phyloP scores from a whole-genome alignment of 208 protist genomes.

The Trypanosoma platydactyli region DNA sequence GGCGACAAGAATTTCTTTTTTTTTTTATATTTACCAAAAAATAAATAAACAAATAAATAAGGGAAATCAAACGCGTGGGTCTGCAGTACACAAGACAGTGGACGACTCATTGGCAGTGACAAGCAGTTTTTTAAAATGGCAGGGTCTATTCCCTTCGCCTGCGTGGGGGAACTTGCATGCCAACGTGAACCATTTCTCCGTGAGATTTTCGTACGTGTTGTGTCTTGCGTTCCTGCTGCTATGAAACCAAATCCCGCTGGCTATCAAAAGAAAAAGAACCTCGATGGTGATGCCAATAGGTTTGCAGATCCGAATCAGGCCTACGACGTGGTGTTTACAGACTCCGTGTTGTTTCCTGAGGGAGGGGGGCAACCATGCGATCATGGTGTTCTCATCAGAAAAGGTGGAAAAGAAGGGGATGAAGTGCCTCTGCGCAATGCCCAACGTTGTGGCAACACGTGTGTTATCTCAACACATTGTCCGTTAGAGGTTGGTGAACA shows the following conservation, averaged over 20 bases:
- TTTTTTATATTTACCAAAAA: constrained; percentile 6
- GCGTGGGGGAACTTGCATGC: constrained; percentile 77
- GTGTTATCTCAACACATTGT: constrained; percentile 46
- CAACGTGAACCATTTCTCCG: constrained; percentile 69
- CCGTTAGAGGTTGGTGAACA: constrained; percentile 40
- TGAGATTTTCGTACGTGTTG: constrained; percentile 55
- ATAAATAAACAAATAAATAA: too few species aligned
- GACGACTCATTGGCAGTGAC: too few species aligned
- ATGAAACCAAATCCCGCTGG: background rate
- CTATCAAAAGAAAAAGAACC: constrained; percentile 36
- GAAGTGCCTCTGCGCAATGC: constrained; percentile 33
- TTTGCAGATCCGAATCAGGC: background rate
- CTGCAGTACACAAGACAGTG: too few species aligned
- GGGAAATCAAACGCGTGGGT: too few species aligned
- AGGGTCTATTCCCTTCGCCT: constrained; percentile 25
- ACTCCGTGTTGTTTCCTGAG: constrained; percentile 89
- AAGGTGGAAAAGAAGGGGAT: background rate
- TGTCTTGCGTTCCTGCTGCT: constrained; percentile 45
- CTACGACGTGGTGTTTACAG: constrained; percentile 69
- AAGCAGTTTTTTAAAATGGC: constrained; percentile 3
- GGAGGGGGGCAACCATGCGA: constrained; percentile 90
- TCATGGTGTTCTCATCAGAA: constrained; percentile 41
- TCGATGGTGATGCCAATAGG: constrained; percentile 10
- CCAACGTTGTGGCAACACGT: constrained; percentile 59
- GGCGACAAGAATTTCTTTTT: background rate